These are phyloP conservation scores for Hyphopichia khmerensis DNA, from an alignment of 1,139 yeast genomes.

Conservation along the genomic window DNA sequence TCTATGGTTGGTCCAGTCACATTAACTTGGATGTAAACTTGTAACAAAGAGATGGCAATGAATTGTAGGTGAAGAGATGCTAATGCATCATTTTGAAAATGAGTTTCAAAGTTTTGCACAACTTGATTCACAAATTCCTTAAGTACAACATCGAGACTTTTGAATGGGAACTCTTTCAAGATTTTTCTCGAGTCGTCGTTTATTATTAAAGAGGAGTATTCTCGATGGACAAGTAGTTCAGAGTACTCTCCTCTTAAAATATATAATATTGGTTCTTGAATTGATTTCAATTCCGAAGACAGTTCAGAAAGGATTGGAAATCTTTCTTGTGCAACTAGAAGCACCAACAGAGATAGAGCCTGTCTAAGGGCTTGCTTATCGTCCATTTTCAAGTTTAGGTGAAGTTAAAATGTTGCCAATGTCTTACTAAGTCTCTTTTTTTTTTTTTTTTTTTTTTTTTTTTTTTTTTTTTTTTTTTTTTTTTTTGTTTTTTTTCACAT, in stretches of 20 bases:
- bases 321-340: conserved; percentile 23
- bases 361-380: conserved; percentile 12
- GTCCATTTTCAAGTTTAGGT: conserved; percentile 3
- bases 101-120: conserved; percentile 7
- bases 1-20: conserved; percentile 78
- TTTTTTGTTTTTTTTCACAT: background rate
- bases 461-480: background rate
- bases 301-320: conserved; percentile 6
- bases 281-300: conserved; percentile 9
- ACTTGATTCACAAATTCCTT: conserved; percentile 19
- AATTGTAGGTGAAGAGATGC: conserved; percentile 27
- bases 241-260: conserved; percentile 27
- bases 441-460: conserved; percentile 1
- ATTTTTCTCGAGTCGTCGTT: conserved; percentile 11
- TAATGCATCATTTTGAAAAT: conserved; percentile 3
- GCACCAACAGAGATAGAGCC: conserved; percentile 23
- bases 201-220: conserved; percentile 13
- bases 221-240: conserved; percentile 17
- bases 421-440: background rate
- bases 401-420: background rate
- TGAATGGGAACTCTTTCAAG: conserved; percentile 18
- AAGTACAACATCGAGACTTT: conserved; percentile 18
- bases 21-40: conserved; percentile 71
- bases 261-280: conserved; percentile 12
- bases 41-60: conserved; percentile 58